Evolutionary conservation across 257 asterid genomes (phyloP), one percentile per base, ranked within the genome.

Genomic region (Paraleonurus japonicus): DNA sequence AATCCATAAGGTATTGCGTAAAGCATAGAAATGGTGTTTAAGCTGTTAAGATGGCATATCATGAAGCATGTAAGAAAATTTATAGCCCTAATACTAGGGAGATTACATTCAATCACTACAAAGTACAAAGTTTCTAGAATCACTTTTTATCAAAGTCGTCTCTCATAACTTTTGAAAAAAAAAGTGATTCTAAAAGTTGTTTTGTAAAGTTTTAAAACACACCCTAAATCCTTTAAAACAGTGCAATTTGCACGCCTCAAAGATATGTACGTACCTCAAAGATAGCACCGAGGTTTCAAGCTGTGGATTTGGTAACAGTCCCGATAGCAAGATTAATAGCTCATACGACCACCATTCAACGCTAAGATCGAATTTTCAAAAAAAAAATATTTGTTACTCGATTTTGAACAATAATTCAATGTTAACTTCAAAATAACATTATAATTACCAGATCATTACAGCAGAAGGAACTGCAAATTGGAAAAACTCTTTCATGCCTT

Each of bases 291-390:
- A 93, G 78, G 94, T 77, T 75, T 93, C 98, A 24, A 93, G 97
- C 85, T 87, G 88, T 2, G 98, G 98, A 74, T 93, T 90, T 19
- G 96, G 95, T 32, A 90, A 70, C 54, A 90, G 79, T 51, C 98
- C 97, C 0, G 97, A 90, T 30, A 90, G 84, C 84, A 90, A 86
- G 72, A 90, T 74, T 4, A 93, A 74, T 33, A 90, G 77, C 86
- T 93, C 97, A 74, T 76, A 93, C 41, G 97, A 88, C 98, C 96
- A 93, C 96, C 94, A 89, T 48, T 90, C 93, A 1, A 90, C 88
- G 50, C 98, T 93, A 55, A 1, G 32, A 8, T 26, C 55, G 11
- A 74, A 24, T 32, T 27, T 13, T 7, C 11, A 0, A 19, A 11
- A 43, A 11, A 73, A 12, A 35, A 33, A 10, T 0, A 17, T n/a